Conservation (phyloP, 2,329 filamentous ascomycete genomes). For the Phaeosphaeriaceae sp. region DNA sequence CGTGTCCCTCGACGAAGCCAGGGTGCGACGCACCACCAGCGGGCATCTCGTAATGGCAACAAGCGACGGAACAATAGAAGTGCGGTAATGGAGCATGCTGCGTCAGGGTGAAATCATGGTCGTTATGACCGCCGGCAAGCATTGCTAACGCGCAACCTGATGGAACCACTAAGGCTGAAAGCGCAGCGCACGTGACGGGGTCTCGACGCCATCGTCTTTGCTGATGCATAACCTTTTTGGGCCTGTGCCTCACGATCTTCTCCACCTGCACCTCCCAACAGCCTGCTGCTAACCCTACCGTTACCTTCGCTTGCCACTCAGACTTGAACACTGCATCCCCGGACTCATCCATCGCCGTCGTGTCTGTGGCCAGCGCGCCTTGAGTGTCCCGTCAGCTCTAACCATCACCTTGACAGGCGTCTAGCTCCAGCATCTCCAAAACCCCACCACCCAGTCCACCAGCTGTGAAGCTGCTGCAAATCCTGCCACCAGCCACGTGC, state of each 20-base stretch:
- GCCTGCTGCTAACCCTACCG: slow-evolving; percentile 22
- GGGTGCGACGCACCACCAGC: slow-evolving; percentile 11
- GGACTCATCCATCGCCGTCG: neutral
- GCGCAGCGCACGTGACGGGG: neutral
- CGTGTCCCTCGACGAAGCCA: slow-evolving; percentile 10
- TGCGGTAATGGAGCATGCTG: slow-evolving; percentile 9
- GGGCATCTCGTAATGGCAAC: slow-evolving; percentile 11
- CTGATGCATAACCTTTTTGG: neutral
- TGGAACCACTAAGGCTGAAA: neutral
- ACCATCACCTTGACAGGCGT: slow-evolving; percentile 16
- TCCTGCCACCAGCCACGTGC: slow-evolving; percentile 5
- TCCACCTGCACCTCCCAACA: slow-evolving; percentile 17
- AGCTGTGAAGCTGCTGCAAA: neutral
- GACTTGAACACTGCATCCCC: slow-evolving; percentile 16
- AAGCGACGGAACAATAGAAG: slow-evolving; percentile 2
- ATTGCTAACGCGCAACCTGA: neutral
- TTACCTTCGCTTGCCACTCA: slow-evolving; percentile 21
- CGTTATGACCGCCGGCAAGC: slow-evolving; percentile 7
- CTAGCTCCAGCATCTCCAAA: slow-evolving; percentile 19
- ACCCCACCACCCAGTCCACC: slow-evolving; percentile 19
- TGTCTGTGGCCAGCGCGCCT: slow-evolving; percentile 8
- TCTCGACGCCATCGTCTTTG: neutral
- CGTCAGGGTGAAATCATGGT: slow-evolving; percentile 2
- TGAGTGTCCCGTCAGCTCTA: slow-evolving; percentile 5
- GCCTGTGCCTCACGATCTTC: neutral